Evolutionary conservation across 108 stramenopile genomes (phyloP).

Genomic region (Nannochloropsis oceanica): DNA sequence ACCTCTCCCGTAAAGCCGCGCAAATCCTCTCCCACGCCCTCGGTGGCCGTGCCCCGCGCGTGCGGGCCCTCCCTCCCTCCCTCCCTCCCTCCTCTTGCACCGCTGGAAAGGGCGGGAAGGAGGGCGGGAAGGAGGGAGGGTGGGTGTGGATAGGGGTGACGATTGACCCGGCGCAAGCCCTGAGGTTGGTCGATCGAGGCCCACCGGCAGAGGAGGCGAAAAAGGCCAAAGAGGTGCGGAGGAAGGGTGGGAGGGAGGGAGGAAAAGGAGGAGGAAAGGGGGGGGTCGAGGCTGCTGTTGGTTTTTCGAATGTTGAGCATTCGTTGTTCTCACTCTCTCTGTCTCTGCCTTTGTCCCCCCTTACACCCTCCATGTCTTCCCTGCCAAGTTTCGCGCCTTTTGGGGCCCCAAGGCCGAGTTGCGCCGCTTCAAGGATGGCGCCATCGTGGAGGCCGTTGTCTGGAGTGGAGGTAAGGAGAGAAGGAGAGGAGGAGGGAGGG

Average conservation of each 20-base stretch:
- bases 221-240: background rate
- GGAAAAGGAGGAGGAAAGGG: background rate
- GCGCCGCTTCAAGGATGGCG: slow-evolving; percentile 16
- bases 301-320: background rate
- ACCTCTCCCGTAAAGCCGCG: background rate
- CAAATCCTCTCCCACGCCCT: background rate
- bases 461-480: background rate
- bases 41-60: background rate
- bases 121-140: background rate
- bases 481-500: background rate
- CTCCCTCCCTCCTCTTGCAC: background rate
- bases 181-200: background rate
- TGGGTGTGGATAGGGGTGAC: background rate
- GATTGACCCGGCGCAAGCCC: background rate
- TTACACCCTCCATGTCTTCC: background rate
- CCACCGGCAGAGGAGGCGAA: background rate
- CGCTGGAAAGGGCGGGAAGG: background rate
- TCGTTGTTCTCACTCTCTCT: background rate
- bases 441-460: slow-evolving; percentile 10
- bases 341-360: background rate
- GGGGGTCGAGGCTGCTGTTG: background rate
- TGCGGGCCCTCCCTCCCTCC: background rate
- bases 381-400: background rate
- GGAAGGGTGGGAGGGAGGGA: background rate
- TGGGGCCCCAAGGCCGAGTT: slow-evolving; percentile 13